Evolutionary conservation across 2,329 filamentous ascomycete genomes (phyloP).

Genomic region (Geosmithia flava): DNA sequence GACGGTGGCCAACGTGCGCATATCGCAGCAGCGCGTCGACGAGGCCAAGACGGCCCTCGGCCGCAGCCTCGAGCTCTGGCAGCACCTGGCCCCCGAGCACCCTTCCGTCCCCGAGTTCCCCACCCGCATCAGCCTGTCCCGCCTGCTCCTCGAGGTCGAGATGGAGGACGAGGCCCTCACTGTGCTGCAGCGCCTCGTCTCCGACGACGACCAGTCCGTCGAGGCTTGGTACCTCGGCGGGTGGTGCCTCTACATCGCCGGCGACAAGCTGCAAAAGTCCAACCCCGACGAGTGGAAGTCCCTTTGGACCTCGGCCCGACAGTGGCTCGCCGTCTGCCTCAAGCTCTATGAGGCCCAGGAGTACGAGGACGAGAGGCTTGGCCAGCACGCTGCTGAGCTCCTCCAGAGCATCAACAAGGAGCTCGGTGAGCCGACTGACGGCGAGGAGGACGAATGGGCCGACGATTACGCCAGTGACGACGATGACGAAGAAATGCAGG

Average conservation of each 20-base stretch:
- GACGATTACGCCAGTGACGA: slow-evolving; percentile 37
- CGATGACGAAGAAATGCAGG: slow-evolving; percentile 43
- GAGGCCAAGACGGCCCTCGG: slow-evolving; percentile 72
- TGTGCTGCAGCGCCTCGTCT: slow-evolving; percentile 71
- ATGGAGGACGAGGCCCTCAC: slow-evolving; percentile 76
- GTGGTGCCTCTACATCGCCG: slow-evolving; percentile 76
- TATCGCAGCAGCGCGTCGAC: slow-evolving; percentile 69
- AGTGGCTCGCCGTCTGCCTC: slow-evolving; percentile 73
- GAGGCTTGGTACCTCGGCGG: slow-evolving; percentile 96
- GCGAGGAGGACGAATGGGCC: slow-evolving; percentile 42
- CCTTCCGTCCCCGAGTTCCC: slow-evolving; percentile 73
- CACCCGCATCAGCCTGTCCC: slow-evolving; percentile 68
- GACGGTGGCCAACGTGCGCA: slow-evolving; percentile 84
- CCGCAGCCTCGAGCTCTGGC: slow-evolving; percentile 75
- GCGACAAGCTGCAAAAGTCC: slow-evolving; percentile 45
- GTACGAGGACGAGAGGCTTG: slow-evolving; percentile 74
- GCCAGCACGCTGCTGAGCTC: slow-evolving; percentile 64
- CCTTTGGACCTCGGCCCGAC: slow-evolving; percentile 61
- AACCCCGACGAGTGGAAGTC: slow-evolving; percentile 38
- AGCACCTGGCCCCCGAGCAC: slow-evolving; percentile 60
- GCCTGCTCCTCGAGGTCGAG: slow-evolving; percentile 80
- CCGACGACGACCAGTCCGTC: slow-evolving; percentile 86
- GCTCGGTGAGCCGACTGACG: slow-evolving; percentile 46
- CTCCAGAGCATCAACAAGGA: slow-evolving; percentile 49
- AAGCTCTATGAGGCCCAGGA: slow-evolving; percentile 67